A percentile compares a stretch with the other conserved stretches of the same genome.
phyloP scores from a whole-genome alignment of 2,329 filamentous ascomycete species.

The Talaromyces sp. region DNA sequence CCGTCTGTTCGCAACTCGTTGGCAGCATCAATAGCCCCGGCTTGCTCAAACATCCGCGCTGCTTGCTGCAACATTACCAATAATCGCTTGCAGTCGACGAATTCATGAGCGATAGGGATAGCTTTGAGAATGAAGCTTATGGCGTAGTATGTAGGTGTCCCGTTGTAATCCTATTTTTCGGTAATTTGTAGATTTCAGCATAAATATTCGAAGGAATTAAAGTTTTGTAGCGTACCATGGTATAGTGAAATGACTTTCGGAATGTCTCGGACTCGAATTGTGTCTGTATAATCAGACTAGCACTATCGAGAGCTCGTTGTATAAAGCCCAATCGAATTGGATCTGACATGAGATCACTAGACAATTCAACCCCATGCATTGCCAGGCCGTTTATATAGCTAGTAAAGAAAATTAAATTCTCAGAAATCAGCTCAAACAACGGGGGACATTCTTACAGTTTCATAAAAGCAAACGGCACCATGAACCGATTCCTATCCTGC shows the following conservation, averaged over 20 bases:
- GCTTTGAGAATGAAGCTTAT: conserved; percentile 9
- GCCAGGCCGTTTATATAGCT: conserved; percentile 2
- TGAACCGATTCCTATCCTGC: background rate
- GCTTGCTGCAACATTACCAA: background rate
- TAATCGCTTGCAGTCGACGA: background rate
- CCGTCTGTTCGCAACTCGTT: background rate
- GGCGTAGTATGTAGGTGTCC: conserved; percentile 2
- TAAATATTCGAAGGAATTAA: background rate
- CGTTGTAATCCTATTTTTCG: background rate
- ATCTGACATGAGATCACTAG: background rate
- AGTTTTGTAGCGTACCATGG: background rate
- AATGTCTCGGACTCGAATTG: background rate
- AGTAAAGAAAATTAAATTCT: background rate
- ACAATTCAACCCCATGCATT: background rate
- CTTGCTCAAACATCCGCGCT: conserved; percentile 7
- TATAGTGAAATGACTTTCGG: background rate
- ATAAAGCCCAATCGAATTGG: background rate
- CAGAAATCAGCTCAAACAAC: background rate
- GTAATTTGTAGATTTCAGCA: background rate
- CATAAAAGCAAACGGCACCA: conserved; percentile 7
- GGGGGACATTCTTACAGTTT: background rate
- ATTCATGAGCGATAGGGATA: background rate
- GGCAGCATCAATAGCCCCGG: background rate
- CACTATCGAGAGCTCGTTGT: conserved; percentile 2
- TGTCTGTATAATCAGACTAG: conserved; percentile 6